Evolutionary conservation across 495 filamentous ascomycete genomes (phyloP).

Genomic region (Neurospora sp.): DNA sequence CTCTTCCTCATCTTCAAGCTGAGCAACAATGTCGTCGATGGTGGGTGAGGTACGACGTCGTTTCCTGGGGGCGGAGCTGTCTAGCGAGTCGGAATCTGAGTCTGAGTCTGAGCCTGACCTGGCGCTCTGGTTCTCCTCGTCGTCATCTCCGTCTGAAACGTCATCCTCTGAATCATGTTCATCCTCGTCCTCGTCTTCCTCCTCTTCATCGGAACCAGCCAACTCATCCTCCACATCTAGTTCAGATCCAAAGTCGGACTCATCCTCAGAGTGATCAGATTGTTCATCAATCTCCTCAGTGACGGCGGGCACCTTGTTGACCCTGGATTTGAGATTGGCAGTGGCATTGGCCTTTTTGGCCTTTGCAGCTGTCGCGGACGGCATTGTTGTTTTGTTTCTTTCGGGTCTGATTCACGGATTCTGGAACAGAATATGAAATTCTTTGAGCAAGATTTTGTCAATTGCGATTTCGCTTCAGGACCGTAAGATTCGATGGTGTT

Average conservation of each 20-base stretch:
- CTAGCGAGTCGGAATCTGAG: conserved; percentile 33
- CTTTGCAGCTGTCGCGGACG: conserved; percentile 9
- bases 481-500: not conserved
- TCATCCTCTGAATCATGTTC: not conserved
- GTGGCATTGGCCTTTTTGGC: not conserved
- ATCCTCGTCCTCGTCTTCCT: not conserved
- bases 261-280: not conserved
- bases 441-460: not conserved
- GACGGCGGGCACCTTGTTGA: not conserved
- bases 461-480: not conserved
- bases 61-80: conserved; percentile 37
- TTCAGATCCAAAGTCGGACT: not conserved
- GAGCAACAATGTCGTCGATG: not conserved
- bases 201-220: not conserved
- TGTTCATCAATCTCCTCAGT: not conserved
- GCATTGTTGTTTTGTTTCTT: conserved; percentile 9
- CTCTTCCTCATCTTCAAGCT: conserved; percentile 4
- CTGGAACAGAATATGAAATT: not conserved
- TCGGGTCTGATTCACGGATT: not conserved
- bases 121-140: not conserved
- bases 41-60: conserved; percentile 32
- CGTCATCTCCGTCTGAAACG: not conserved
- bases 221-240: not conserved
- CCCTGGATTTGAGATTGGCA: not conserved
- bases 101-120: conserved; percentile 6